phyloP scores from a whole-genome alignment of 2,329 filamentous ascomycete genomes.

The Dendrostoma leiphaemia region DNA sequence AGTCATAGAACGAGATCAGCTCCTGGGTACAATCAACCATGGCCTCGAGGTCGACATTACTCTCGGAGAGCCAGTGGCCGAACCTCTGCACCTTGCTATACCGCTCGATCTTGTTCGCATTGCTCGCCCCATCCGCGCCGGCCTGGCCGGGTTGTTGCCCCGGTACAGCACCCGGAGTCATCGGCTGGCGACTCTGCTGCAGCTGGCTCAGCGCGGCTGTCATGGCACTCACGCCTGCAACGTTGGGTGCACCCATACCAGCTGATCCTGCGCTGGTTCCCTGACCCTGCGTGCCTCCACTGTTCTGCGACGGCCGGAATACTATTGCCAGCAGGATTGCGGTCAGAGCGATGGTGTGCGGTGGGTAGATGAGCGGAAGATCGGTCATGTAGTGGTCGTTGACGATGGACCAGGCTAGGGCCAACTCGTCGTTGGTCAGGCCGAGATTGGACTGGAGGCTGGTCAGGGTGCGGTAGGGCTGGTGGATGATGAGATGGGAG shows the following conservation, averaged over 20 bases:
- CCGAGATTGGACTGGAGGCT: slow-evolving; percentile 68
- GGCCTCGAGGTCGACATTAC: slow-evolving; percentile 77
- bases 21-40: slow-evolving; percentile 91
- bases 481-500: slow-evolving; percentile 85
- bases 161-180: slow-evolving; percentile 16
- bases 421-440: slow-evolving; percentile 74
- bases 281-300: slow-evolving; percentile 27
- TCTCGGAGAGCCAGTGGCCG: slow-evolving; percentile 81
- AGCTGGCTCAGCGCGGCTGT: slow-evolving; percentile 48
- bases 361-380: slow-evolving; percentile 78
- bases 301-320: slow-evolving; percentile 58
- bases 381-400: slow-evolving; percentile 95
- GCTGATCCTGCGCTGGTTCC: slow-evolving; percentile 17
- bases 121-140: slow-evolving; percentile 6
- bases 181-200: slow-evolving; percentile 30
- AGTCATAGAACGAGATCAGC: slow-evolving; percentile 84
- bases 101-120: slow-evolving; percentile 40
- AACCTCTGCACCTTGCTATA: slow-evolving; percentile 65
- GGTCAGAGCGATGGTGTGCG: slow-evolving; percentile 85
- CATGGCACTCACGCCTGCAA: slow-evolving; percentile 46
- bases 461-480: slow-evolving; percentile 80
- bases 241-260: slow-evolving; percentile 19
- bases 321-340: slow-evolving; percentile 83
- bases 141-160: slow-evolving; percentile 21
- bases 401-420: slow-evolving; percentile 77